A percentile compares a stretch with the other conserved stretches of the same genome.
phyloP scores from a whole-genome alignment of 345 rosid species.

The Salix viminalis region DNA sequence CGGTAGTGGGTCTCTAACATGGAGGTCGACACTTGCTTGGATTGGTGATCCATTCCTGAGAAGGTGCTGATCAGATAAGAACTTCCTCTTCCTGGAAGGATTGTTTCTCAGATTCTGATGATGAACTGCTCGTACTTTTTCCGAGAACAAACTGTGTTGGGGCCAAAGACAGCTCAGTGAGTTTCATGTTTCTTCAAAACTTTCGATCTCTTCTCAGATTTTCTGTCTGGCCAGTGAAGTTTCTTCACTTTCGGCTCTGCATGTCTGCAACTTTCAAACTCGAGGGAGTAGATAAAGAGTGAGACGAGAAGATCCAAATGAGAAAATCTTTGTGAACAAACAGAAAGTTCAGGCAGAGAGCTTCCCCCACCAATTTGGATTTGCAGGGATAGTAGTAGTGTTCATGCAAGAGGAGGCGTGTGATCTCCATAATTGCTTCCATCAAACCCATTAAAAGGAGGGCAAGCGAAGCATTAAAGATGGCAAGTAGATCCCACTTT shows the following conservation, averaged over 20 bases:
- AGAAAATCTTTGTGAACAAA: not conserved
- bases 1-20: slow-evolving; percentile 37
- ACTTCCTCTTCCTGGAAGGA: slow-evolving; percentile 41
- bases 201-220: not conserved
- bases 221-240: no score
- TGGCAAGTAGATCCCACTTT: slow-evolving; percentile 45
- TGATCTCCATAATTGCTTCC: slow-evolving; percentile 36
- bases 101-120: slow-evolving; percentile 31
- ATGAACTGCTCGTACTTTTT: slow-evolving; percentile 20
- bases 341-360: not conserved
- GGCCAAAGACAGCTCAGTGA: slow-evolving; percentile 45
- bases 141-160: slow-evolving; percentile 14
- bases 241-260: not conserved
- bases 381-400: not conserved
- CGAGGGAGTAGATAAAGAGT: not conserved
- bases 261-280: not conserved
- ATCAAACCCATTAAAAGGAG: slow-evolving; percentile 43
- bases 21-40: slow-evolving; percentile 42
- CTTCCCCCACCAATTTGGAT: not conserved
- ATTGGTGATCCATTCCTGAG: slow-evolving; percentile 4
- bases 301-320: not conserved
- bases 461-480: slow-evolving; percentile 45
- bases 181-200: slow-evolving; percentile 23
- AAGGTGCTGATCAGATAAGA: slow-evolving; percentile 9
- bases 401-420: slow-evolving; percentile 25